Percentiles rank a stretch among this genome's conserved stretches.
These are phyloP conservation scores for Chaetomium strumarium DNA, from an alignment of 2,329 filamentous ascomycete genomes.

Conservation along the genomic window DNA sequence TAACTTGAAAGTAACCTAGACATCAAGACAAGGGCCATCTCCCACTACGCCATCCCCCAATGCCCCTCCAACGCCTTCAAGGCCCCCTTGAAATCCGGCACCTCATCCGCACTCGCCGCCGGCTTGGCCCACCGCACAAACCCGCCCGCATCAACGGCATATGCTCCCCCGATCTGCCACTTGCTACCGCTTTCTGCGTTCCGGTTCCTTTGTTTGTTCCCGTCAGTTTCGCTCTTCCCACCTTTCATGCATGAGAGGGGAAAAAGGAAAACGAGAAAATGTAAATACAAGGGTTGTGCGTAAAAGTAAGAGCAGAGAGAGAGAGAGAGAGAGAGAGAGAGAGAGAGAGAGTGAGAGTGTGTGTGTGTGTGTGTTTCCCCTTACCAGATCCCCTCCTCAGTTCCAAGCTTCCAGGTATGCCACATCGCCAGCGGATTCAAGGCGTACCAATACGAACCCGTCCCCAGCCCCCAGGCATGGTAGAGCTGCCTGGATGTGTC, in stretches of 20 bases:
- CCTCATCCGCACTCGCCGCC: slow-evolving; percentile 35
- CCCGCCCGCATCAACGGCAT: slow-evolving; percentile 51
- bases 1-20: background rate
- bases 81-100: slow-evolving; percentile 14
- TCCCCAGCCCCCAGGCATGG: slow-evolving; percentile 59
- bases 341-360: background rate
- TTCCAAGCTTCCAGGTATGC: slow-evolving; percentile 51
- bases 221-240: background rate
- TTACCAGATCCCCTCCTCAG: slow-evolving; percentile 56
- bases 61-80: slow-evolving; percentile 4
- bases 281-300: background rate
- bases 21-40: background rate
- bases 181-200: slow-evolving; percentile 52
- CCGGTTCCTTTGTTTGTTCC: slow-evolving; percentile 2
- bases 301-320: background rate
- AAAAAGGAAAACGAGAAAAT: too few relatives aligned
- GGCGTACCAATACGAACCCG: slow-evolving; percentile 56
- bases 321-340: background rate
- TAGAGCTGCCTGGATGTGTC: slow-evolving; percentile 57
- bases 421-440: slow-evolving; percentile 53
- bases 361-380: background rate
- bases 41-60: background rate
- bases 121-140: slow-evolving; percentile 47
- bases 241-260: too few relatives aligned
- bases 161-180: slow-evolving; percentile 65